These are phyloP conservation scores for Scutellaria minor DNA, from an alignment of 257 asterid genomes.

Conservation along the genomic window DNA sequence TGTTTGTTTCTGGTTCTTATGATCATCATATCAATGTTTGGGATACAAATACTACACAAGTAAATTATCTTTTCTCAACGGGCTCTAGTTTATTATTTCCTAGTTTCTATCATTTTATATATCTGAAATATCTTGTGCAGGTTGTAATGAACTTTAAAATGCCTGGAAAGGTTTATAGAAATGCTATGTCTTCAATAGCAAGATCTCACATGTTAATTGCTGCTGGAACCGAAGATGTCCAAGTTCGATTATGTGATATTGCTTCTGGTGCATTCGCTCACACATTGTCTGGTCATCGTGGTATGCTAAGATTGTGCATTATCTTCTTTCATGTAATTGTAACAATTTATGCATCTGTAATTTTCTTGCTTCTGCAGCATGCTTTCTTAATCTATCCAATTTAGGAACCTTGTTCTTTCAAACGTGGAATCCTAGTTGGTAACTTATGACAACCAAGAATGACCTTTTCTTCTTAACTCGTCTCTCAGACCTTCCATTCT, in stretches of 20 bases:
- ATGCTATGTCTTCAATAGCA: constrained; percentile 89
- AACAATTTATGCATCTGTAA: neutral
- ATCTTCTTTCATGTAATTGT: constrained; percentile 15
- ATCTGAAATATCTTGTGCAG: constrained; percentile 49
- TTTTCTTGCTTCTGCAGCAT: constrained; percentile 11
- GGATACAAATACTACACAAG: constrained; percentile 96
- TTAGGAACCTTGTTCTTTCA: neutral
- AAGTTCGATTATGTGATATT: constrained; percentile 97
- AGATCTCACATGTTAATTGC: constrained; percentile 95
- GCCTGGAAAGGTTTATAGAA: constrained; percentile 98
- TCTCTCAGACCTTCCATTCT: constrained; percentile 6
- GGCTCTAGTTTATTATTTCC: neutral
- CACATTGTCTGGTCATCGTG: constrained; percentile 99
- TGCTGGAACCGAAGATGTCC: constrained; percentile 97
- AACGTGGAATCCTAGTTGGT: neutral
- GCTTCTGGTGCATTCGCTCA: constrained; percentile 97
- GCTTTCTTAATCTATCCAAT: neutral
- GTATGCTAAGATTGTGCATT: constrained; percentile 52
- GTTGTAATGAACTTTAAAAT: constrained; percentile 80
- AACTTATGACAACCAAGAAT: neutral
- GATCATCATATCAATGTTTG: constrained; percentile 92
- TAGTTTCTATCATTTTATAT: constrained; percentile 20
- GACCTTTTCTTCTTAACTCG: neutral
- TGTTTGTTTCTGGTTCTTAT: constrained; percentile 92
- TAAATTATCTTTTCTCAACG: constrained; percentile 27